Evolutionary conservation across 805 yeast genomes (phyloP), one percentile per base, ranked within the genome.

Genomic region (Millerozyma miso): DNA sequence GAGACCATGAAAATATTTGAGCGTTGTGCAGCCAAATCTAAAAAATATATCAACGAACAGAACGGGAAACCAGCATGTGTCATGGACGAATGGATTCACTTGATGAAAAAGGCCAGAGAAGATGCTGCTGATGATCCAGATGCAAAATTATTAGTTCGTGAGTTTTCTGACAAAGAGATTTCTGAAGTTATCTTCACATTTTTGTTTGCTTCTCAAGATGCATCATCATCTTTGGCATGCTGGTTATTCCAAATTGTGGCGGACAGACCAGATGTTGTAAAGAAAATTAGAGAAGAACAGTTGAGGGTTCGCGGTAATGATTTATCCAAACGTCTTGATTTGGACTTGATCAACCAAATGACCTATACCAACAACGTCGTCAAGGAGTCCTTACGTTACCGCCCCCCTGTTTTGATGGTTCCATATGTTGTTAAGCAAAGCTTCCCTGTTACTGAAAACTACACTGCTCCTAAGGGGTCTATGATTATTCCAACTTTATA

Each of bases 401-500:
- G 98, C 68, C 99, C 99, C 19, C 99, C 99, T 3, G 99, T 93
- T 48, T 59, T 90, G 44, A 93, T 93, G 99, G 98, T 93, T 47
- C 99, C 99, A 40, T 93, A 93, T 62, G 88, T 88, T 46, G 97
- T 79, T 41, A 93, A 93, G 75, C 76, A 88, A 63, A 69, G 77
- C 12, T 93, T 86, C 76, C 95, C 95, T 34, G 81, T 93, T 41
- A 77, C 88, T 33, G 83, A 84, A 13, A 77, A 74, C 44, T 93
- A 93, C 69, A 81, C 91, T 19, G 96, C 89, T 39, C 99, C 99
- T 62, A 90, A 89, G 70, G 98, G 98, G 37, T 76, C 97, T 19
- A 93, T 93, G 99, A 76, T 93, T 53, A 88, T 93, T 54, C 99
- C 99, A 47, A 88, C 97, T 4, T 68, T 88, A 52, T 95, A 91